Base-by-base conservation (phyloP, 2,329 filamentous ascomycete species). In the Penicillium polonicum region DNA sequence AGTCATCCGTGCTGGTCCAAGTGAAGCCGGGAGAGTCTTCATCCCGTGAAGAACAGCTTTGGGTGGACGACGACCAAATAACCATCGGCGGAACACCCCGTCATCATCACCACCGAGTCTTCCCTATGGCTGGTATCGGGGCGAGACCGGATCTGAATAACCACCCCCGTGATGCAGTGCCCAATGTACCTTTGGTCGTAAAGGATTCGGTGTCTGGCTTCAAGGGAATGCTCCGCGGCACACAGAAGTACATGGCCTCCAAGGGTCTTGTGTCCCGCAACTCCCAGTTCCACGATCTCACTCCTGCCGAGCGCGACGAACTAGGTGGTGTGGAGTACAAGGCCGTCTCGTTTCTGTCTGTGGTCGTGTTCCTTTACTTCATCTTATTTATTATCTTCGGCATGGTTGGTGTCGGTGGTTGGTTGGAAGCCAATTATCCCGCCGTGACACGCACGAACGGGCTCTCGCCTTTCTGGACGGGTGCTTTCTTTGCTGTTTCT, bases 401-500 rank as follows among this genome's bases (percentile, higher is more conserved):
- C 5, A 74, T 74, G 44, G 59, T 82, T 2, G 79, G 78, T 2
- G 66, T 82, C 43, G 81, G 78, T 3, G 72, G 74, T 5, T 83
- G 79, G 70, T 63, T 82, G 23, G 73, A 75, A 21, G 65, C 65
- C 25, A 78, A 82, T 38, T 70, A 73, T 48, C 69, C 78, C 13
- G 69, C 71, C 17, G 68, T 75, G 7, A 70, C 81, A 2, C 65
- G 67, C 23, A 55, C 57, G 3, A 82, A 83, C 58, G 81, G 80
- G 0, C 67, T 83, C 21, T 77, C 79, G 44, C 80, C 81, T 12
- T 83, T 79, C 61, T 77, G 76, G 77, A 72, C 72, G 42, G 72
- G 76, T 36, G 74, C 65, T 5, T 84, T 83, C 67, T 82, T 82
- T 59, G 81, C 80, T 1, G 76, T 82, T 2, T 82, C 80, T 39